Evolutionary conservation across 768 basidiomycete genomes (phyloP).

Genomic region (Lactifluus volemus): DNA sequence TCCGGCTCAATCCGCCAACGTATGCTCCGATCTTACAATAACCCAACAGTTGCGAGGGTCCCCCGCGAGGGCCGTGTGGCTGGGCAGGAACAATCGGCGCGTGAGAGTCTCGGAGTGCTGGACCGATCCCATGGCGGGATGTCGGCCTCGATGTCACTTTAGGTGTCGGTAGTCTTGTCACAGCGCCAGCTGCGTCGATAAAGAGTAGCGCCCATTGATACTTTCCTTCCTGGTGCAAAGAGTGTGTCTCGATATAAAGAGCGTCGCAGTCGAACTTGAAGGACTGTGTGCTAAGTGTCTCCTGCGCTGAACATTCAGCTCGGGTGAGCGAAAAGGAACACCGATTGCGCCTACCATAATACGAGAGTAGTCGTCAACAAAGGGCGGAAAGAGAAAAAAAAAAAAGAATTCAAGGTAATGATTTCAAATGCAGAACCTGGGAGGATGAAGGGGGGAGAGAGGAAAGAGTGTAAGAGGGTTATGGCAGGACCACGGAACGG

Average conservation of each 20-base stretch:
- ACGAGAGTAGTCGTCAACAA: background rate
- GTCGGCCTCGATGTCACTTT: conserved; percentile 10
- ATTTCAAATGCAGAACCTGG: background rate
- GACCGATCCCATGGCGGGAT: conserved; percentile 4
- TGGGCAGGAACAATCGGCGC: background rate
- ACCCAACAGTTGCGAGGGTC: conserved; percentile 13
- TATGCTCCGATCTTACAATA: conserved; percentile 18
- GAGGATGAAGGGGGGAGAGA: background rate
- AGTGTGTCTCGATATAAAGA: conserved; percentile 19
- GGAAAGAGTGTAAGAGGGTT: background rate
- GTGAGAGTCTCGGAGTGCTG: conserved; percentile 11
- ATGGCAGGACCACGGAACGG: background rate
- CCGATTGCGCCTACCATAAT: conserved; percentile 3
- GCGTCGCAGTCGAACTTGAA: conserved; percentile 18
- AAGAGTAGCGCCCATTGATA: conserved; percentile 18
- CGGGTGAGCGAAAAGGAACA: background rate
- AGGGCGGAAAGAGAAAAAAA: background rate
- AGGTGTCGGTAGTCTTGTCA: conserved; percentile 9
- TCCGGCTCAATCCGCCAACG: conserved; percentile 5
- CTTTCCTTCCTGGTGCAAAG: conserved; percentile 17
- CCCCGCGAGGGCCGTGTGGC: background rate
- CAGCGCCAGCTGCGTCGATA: conserved; percentile 9
- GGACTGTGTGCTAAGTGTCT: conserved; percentile 11
- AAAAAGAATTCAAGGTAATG: background rate
- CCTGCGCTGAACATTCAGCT: background rate